Evolutionary conservation across 495 filamentous ascomycete species (phyloP).

Genomic region (Neurospora tetraspora): DNA sequence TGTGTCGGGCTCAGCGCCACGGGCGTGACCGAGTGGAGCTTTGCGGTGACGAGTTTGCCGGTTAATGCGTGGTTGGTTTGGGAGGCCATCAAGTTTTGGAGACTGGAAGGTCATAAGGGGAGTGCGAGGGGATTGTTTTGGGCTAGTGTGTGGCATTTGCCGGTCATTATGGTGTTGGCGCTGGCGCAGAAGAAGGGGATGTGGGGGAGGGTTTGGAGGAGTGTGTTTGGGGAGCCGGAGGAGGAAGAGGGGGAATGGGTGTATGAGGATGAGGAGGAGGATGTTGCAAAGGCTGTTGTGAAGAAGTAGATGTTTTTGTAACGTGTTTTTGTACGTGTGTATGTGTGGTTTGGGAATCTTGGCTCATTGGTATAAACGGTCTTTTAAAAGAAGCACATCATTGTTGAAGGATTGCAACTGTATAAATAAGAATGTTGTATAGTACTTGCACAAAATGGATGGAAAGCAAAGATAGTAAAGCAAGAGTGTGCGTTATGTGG

Average conservation of each 20-base stretch:
- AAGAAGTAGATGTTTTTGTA: not conserved
- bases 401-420: not conserved
- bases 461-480: not conserved
- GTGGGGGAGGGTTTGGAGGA: constrained; percentile 75
- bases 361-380: not conserved
- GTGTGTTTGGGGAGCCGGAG: constrained; percentile 46
- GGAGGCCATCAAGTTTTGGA: constrained; percentile 77
- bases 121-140: constrained; percentile 83
- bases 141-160: constrained; percentile 96
- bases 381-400: not conserved
- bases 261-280: constrained; percentile 38
- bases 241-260: constrained; percentile 36
- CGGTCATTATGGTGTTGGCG: constrained; percentile 80
- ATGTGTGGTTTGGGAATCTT: not conserved
- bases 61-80: constrained; percentile 81
- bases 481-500: not conserved
- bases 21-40: constrained; percentile 80
- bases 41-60: constrained; percentile 67
- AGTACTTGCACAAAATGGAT: not conserved
- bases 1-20: constrained; percentile 71
- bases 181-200: constrained; percentile 92
- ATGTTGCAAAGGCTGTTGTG: constrained; percentile 10
- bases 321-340: not conserved
- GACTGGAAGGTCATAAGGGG: constrained; percentile 65
- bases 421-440: not conserved